phyloP scores from a whole-genome alignment of 2,329 filamentous ascomycete genomes.

The Aspergillus aculeatus region DNA sequence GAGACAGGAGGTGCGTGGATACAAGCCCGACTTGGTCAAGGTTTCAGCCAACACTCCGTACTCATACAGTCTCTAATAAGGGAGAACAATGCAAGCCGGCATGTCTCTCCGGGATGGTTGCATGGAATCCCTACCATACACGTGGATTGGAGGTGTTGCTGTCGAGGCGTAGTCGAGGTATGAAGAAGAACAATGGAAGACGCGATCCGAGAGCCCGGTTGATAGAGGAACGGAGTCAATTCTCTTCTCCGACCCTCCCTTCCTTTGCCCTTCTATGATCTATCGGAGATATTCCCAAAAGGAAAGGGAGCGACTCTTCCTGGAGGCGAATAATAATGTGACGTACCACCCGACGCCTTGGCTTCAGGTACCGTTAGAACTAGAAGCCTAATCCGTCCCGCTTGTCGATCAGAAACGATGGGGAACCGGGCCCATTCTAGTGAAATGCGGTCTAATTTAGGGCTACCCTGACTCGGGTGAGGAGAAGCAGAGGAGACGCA shows the following conservation, averaged over 20 bases:
- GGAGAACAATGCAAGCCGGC: slow-evolving; percentile 2
- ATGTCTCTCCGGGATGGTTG: slow-evolving; percentile 7
- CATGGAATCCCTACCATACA: slow-evolving; percentile 3
- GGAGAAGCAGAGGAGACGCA: neutral
- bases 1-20: neutral
- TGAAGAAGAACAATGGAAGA: neutral
- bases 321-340: slow-evolving; percentile 6
- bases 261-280: neutral
- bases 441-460: slow-evolving; percentile 1
- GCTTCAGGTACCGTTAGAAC: slow-evolving; percentile 18
- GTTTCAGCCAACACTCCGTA: slow-evolving; percentile 2
- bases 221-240: neutral
- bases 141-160: slow-evolving; percentile 3
- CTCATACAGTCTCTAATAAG: neutral
- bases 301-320: neutral
- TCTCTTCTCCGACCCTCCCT: neutral
- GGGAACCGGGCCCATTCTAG: slow-evolving; percentile 11
- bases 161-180: neutral
- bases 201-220: neutral
- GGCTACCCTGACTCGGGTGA: slow-evolving; percentile 1
- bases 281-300: slow-evolving; percentile 1
- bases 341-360: slow-evolving; percentile 15
- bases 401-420: slow-evolving; percentile 13
- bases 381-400: slow-evolving; percentile 16
- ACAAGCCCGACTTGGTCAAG: slow-evolving; percentile 2